phyloP scores from a whole-genome alignment of 2,329 filamentous ascomycete species.

The Fusarium sp. region DNA sequence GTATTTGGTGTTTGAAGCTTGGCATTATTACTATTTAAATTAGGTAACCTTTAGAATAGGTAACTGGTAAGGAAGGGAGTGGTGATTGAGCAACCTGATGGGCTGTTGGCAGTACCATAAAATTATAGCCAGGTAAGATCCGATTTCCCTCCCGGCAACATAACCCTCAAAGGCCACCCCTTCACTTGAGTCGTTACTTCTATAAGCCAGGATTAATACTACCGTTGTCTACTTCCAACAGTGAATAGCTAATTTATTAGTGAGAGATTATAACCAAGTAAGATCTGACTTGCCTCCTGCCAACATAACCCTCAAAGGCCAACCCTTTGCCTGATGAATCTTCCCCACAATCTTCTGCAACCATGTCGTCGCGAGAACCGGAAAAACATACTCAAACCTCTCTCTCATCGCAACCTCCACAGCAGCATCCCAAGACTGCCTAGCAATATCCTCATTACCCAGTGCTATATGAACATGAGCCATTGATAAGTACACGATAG shows the following conservation, averaged over 20 bases:
- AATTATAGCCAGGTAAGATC: conserved; percentile 33
- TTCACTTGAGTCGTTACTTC: too few species aligned
- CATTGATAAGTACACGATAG: conserved; percentile 45
- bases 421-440: conserved; percentile 41
- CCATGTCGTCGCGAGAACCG: conserved; percentile 46
- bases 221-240: too few species aligned
- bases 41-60: too few species aligned
- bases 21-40: too few species aligned
- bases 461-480: conserved; percentile 43
- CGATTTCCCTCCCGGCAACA: conserved; percentile 46
- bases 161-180: conserved; percentile 48
- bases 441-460: conserved; percentile 25
- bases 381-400: conserved; percentile 48
- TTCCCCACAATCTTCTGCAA: conserved; percentile 41
- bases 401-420: conserved; percentile 41
- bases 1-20: too few species aligned
- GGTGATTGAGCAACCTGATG: too few species aligned
- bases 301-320: conserved; percentile 49
- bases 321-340: conserved; percentile 42
- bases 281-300: conserved; percentile 44
- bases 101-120: too few species aligned
- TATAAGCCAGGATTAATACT: too few species aligned
- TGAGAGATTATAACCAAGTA: conserved; percentile 35
- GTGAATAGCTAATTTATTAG: too few species aligned
- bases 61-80: too few species aligned